Percentiles rank a stretch among this genome's conserved stretches.
Evolutionary conservation across 805 yeast species (phyloP).

Genomic region (Kodamaea nitidulidarum): DNA sequence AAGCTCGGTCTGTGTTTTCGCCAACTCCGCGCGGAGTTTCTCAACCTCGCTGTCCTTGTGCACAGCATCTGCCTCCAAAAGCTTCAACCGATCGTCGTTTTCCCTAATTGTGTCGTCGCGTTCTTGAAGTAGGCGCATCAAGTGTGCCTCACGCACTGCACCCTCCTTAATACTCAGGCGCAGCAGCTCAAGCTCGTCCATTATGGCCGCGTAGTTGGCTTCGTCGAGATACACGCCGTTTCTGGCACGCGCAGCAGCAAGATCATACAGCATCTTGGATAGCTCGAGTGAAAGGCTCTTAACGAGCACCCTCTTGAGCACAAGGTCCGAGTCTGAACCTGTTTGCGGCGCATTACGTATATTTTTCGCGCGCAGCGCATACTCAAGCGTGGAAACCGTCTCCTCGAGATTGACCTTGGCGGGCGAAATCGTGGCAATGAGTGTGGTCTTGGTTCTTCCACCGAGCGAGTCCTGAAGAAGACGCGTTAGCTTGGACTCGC

Average conservation of each 20-base stretch:
- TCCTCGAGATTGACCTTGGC: conserved; percentile 76
- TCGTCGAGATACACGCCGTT: conserved; percentile 66
- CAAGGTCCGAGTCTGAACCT: conserved; percentile 37
- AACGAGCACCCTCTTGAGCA: conserved; percentile 50
- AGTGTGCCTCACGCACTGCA: conserved; percentile 18
- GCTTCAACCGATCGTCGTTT: not conserved
- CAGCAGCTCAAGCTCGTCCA: conserved; percentile 26
- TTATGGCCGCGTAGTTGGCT: conserved; percentile 42
- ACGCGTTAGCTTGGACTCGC: conserved; percentile 72
- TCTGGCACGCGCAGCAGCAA: conserved; percentile 56
- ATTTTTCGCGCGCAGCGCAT: conserved; percentile 82
- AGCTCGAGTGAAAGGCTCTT: conserved; percentile 52
- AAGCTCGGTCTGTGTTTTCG: not conserved
- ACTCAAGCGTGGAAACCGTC: conserved; percentile 79
- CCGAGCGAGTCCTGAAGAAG: conserved; percentile 79
- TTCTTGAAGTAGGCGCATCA: not conserved
- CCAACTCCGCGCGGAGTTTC: not conserved
- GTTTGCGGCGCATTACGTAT: conserved; percentile 60
- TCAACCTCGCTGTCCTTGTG: not conserved
- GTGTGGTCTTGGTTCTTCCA: conserved; percentile 80
- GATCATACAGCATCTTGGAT: conserved; percentile 54
- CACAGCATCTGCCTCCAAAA: not conserved
- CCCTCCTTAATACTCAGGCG: conserved; percentile 20
- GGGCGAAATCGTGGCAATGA: conserved; percentile 85
- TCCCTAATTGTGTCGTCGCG: not conserved